A percentile compares a stretch with the other conserved stretches of the same genome.
Evolutionary conservation across 257 asterid species (phyloP).

Genomic region (Ajuga chamaepitys): DNA sequence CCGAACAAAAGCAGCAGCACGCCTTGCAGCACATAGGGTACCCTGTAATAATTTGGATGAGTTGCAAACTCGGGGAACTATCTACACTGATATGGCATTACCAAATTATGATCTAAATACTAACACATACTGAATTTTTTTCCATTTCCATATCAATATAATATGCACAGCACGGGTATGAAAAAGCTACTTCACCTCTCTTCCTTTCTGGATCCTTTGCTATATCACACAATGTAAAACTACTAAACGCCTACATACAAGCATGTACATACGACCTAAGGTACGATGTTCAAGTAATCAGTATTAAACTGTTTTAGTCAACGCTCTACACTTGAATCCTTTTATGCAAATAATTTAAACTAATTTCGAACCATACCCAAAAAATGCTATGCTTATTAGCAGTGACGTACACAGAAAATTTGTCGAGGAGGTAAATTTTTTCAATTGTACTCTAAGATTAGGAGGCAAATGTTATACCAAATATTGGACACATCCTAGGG

Average conservation of each 20-base stretch:
- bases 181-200: neutral
- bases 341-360: too few species aligned
- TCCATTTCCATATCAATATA: neutral
- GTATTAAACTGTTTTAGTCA: too few species aligned
- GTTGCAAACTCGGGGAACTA: neutral
- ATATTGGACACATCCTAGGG: too few species aligned
- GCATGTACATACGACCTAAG: neutral
- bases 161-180: neutral
- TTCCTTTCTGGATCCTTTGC: neutral
- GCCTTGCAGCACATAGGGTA: constrained; percentile 79
- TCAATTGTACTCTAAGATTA: too few species aligned
- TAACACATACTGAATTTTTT: neutral
- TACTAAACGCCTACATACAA: too few species aligned
- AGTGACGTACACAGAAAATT: too few species aligned
- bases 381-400: too few species aligned
- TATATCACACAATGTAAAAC: neutral
- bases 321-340: too few species aligned
- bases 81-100: neutral
- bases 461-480: too few species aligned
- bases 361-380: too few species aligned
- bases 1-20: constrained; percentile 84
- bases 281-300: too few species aligned
- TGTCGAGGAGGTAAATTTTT: too few species aligned
- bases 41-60: constrained; percentile 40
- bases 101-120: neutral